Evolutionary conservation across 2,329 filamentous ascomycete genomes (phyloP), one percentile per base, ranked within the genome.

Genomic region (Calonectria leucothoes): DNA sequence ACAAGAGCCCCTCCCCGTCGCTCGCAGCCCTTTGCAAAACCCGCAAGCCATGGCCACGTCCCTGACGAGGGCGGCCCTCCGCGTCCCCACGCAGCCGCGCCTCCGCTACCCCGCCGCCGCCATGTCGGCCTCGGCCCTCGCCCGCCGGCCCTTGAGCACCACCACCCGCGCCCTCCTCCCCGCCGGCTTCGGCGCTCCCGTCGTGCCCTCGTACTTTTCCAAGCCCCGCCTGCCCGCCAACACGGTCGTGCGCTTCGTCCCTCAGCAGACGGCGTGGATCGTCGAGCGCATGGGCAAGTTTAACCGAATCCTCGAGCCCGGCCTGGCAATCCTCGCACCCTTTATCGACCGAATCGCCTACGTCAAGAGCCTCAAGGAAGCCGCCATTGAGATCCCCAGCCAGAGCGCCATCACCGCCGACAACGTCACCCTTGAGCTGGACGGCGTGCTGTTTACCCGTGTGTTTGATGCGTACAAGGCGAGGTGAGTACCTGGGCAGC

Each of bases 281-380:
- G 97, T 99, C 71, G 97, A 99, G 91, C 96, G 97, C 82, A 99
- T 99, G 97, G 97, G 97, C 81, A 97, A 96, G 86, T 99, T 98
- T 88, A 94, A 95, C 86, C 91, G 96, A 74, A 98, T 99, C 81
- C 88, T 99, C 65, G 92, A 98, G 81, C 97, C 97, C 4, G 97
- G 97, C 71, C 89, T 99, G 75, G 96, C 97, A 27, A 90, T 99
- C 75, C 87, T 99, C 78, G 89, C 97, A 69, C 97, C 97, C 1
- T 94, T 98, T 78, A 87, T 99, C 84, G 97, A 99, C 86, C 94
- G 95, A 75, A 98, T 99, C 84, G 94, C 97, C 80, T 99, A 99
- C 84, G 97, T 99, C 78, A 98, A 98, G 89, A 98, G 94, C 78
- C 88, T 99, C 85, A 99, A 99, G 89, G 97, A 99, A 86, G 92